phyloP scores from a whole-genome alignment of 73 alveolate species.

The Breviolum minutum region DNA sequence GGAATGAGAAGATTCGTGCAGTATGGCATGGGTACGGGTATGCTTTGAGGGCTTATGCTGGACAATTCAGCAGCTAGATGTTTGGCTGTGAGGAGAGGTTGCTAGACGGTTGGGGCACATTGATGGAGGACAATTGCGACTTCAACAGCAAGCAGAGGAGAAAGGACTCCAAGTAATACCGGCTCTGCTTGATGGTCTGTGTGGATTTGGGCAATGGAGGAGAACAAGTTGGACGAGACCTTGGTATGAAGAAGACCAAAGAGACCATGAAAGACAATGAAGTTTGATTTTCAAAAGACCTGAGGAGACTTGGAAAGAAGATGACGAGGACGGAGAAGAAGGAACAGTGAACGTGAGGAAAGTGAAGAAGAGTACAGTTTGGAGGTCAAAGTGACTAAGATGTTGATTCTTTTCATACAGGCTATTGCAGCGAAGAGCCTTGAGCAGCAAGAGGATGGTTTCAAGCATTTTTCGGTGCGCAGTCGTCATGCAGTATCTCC shows the following conservation, averaged over 20 bases:
- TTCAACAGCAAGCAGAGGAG: neutral
- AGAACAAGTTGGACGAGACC: neutral
- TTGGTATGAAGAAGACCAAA: neutral
- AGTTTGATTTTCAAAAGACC: neutral
- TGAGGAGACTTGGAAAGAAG: neutral
- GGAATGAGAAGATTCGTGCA: neutral
- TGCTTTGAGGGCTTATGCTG: neutral
- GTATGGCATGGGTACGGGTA: neutral
- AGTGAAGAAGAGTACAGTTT: neutral
- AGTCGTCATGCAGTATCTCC: too few relatives aligned
- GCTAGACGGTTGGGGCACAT: neutral
- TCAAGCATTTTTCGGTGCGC: too few relatives aligned
- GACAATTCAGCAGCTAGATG: conserved; percentile 1
- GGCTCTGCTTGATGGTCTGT: too few relatives aligned
- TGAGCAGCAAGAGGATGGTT: neutral
- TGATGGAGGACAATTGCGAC: neutral
- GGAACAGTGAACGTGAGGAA: neutral
- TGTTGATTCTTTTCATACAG: neutral
- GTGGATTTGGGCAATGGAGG: neutral
- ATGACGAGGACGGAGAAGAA: neutral
- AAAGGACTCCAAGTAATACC: neutral
- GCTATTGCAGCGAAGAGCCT: conserved; percentile 14
- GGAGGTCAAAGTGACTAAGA: neutral
- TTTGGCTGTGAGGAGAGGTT: neutral
- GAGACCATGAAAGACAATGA: neutral